Evolutionary conservation across 306 rosid species (phyloP).

Genomic region (Oemleria cerasiformis): DNA sequence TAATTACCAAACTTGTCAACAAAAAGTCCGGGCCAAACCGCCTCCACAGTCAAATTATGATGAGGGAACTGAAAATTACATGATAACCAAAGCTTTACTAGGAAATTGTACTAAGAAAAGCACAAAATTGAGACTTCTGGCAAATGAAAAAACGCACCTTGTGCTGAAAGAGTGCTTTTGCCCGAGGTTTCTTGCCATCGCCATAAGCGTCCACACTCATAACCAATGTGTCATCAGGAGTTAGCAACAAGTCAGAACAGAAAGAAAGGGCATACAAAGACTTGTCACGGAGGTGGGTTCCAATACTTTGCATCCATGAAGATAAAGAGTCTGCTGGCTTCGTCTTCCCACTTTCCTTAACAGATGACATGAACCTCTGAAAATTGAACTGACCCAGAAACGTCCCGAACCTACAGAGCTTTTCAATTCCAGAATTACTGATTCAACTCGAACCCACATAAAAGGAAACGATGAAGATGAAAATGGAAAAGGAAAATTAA

Average conservation of each 20-base stretch:
- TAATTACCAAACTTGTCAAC: constrained; percentile 66
- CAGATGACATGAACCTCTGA: constrained; percentile 63
- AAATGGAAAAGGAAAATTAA: neutral
- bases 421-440: constrained; percentile 28
- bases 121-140: neutral
- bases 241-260: constrained; percentile 59
- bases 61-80: constrained; percentile 59
- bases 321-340: constrained; percentile 31
- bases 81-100: neutral
- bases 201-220: constrained; percentile 63
- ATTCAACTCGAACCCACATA: constrained; percentile 1
- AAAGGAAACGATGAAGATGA: too few relatives aligned
- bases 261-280: constrained; percentile 73
- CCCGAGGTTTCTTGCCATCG: constrained; percentile 41
- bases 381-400: constrained; percentile 84
- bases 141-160: constrained; percentile 37
- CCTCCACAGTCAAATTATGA: constrained; percentile 74
- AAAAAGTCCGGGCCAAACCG: constrained; percentile 82
- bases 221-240: constrained; percentile 59
- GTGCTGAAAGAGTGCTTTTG: constrained; percentile 63
- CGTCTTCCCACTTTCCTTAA: constrained; percentile 39
- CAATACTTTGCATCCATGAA: constrained; percentile 45
- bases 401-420: constrained; percentile 60
- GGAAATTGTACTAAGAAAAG: neutral
- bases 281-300: constrained; percentile 48